These are phyloP conservation scores for Candida arabinofermentans DNA, from an alignment of 805 yeast species.

Conservation along the genomic window DNA sequence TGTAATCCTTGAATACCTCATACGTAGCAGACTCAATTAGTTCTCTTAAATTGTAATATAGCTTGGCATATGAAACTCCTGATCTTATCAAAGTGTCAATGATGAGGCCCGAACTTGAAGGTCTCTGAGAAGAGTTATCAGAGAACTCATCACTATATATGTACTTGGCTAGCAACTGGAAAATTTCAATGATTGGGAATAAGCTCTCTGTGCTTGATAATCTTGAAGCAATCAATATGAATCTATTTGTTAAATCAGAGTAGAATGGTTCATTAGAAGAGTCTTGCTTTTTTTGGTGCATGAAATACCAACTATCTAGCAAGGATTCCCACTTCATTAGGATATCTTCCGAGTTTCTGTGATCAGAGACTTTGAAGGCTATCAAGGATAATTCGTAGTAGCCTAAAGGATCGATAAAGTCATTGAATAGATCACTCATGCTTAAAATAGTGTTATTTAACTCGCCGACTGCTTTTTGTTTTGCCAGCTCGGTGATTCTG, in stretches of 20 bases:
- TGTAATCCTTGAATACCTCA: conserved; percentile 48
- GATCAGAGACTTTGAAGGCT: conserved; percentile 80
- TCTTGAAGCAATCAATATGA: conserved; percentile 50
- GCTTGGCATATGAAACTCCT: conserved; percentile 59
- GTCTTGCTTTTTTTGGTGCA: conserved; percentile 23
- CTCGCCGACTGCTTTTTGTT: conserved; percentile 44
- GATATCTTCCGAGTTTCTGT: conserved; percentile 79
- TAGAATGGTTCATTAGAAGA: conserved; percentile 35
- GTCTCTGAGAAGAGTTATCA: conserved; percentile 8
- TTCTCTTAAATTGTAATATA: conserved; percentile 61
- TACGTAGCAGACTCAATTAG: conserved; percentile 55
- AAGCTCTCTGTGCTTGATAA: conserved; percentile 68
- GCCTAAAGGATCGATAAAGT: conserved; percentile 81
- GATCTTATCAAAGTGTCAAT: conserved; percentile 60
- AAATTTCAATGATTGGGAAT: conserved; percentile 70
- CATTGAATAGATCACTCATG: conserved; percentile 78
- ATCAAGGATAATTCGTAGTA: conserved; percentile 78
- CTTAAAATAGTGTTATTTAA: conserved; percentile 64
- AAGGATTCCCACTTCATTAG: conserved; percentile 74
- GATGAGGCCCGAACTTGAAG: conserved; percentile 43
- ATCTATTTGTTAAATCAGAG: conserved; percentile 34
- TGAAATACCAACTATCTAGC: conserved; percentile 46
- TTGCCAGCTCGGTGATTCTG: conserved; percentile 45
- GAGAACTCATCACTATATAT: conserved; percentile 31
- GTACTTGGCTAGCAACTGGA: conserved; percentile 60